A percentile compares a stretch with the other conserved stretches of the same genome.
Evolutionary conservation across 2,329 filamentous ascomycete genomes (phyloP).

Genomic region (Bimuria novae-zelandiae): DNA sequence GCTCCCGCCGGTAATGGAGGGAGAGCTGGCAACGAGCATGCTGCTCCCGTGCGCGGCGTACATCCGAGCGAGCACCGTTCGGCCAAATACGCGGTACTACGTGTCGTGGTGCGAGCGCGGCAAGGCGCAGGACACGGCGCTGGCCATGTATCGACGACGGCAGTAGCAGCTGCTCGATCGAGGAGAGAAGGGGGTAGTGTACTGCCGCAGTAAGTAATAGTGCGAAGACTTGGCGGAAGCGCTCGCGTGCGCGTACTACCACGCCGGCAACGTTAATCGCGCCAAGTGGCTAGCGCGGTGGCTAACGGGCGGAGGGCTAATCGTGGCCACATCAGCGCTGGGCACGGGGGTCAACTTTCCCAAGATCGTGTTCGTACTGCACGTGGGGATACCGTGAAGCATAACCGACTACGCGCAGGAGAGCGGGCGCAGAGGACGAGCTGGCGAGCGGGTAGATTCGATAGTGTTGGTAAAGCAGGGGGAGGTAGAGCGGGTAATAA

Average conservation of each 20-base stretch:
- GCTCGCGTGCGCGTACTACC: background rate
- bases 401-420: conserved; percentile 16
- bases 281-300: background rate
- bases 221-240: background rate
- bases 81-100: background rate
- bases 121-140: background rate
- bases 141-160: background rate
- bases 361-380: conserved; percentile 1
- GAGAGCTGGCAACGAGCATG: background rate
- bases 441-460: conserved; percentile 2
- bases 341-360: background rate
- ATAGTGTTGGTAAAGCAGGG: conserved; percentile 12
- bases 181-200: background rate
- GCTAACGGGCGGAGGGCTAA: background rate
- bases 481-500: conserved; percentile 10
- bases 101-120: background rate
- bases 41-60: background rate
- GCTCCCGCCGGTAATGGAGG: background rate
- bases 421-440: conserved; percentile 9
- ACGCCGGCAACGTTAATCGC: background rate
- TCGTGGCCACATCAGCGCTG: background rate
- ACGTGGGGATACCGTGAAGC: conserved; percentile 16
- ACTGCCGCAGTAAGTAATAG: background rate
- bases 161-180: background rate
- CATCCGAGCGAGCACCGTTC: background rate